Conservation (phyloP, 2,329 filamentous ascomycete species). For the Plenodomus tracheiphilus region DNA sequence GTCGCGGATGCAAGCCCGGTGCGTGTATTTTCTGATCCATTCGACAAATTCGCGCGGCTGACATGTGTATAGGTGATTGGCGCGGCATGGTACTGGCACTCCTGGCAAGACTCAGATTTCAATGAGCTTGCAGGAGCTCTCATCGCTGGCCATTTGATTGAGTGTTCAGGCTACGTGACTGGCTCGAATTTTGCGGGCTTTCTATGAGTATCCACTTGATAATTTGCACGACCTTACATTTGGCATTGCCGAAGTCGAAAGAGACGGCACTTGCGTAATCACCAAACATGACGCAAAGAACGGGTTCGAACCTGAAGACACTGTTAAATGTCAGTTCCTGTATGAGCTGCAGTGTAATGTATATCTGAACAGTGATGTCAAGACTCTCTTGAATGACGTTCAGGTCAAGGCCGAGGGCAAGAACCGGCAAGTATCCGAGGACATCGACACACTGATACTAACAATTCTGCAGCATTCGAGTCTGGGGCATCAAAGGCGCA, state of each 20-base stretch:
- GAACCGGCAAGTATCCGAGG: slow-evolving; percentile 41
- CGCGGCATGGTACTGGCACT: slow-evolving; percentile 60
- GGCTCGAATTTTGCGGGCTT: slow-evolving; percentile 61
- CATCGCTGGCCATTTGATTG: slow-evolving; percentile 50
- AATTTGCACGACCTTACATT: slow-evolving; percentile 51
- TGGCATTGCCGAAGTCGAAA: slow-evolving; percentile 55
- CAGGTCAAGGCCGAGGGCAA: slow-evolving; percentile 35
- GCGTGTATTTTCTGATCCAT: slow-evolving; percentile 1
- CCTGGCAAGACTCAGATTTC: slow-evolving; percentile 54
- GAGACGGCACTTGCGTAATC: slow-evolving; percentile 52
- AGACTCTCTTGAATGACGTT: slow-evolving; percentile 44
- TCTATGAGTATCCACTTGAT: slow-evolving; percentile 49
- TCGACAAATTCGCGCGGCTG: neutral
- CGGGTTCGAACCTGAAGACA: slow-evolving; percentile 41
- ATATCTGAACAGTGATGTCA: slow-evolving; percentile 52
- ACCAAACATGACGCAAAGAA: slow-evolving; percentile 53
- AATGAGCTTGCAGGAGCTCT: slow-evolving; percentile 53
- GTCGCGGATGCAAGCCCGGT: slow-evolving; percentile 42
- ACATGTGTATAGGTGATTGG: slow-evolving; percentile 51
- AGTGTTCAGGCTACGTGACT: slow-evolving; percentile 55
- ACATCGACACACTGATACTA: no score
- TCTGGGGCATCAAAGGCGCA: slow-evolving; percentile 45
- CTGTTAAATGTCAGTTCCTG: slow-evolving; percentile 47
- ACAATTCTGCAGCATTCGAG: slow-evolving; percentile 37
- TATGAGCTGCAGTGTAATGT: slow-evolving; percentile 53